Evolutionary conservation across 2,329 filamentous ascomycete genomes (phyloP).

Genomic region (Rutstroemia sydowiana): DNA sequence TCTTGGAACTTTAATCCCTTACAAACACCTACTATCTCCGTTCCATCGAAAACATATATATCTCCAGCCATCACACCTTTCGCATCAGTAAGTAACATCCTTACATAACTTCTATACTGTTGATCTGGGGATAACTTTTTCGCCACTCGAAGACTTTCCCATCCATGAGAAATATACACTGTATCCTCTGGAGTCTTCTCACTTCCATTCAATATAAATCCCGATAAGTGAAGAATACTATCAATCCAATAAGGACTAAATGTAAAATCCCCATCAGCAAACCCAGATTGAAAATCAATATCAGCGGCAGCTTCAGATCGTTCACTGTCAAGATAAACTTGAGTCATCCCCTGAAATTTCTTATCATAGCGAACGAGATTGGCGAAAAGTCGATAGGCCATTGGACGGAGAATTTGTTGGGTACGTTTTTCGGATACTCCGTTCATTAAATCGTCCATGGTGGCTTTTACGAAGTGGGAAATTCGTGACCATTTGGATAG

Average conservation of each 20-base stretch:
- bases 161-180: slow-evolving; percentile 52
- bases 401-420: slow-evolving; percentile 38
- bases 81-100: slow-evolving; percentile 33
- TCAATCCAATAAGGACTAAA: slow-evolving; percentile 51
- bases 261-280: slow-evolving; percentile 43
- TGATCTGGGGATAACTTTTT: slow-evolving; percentile 38
- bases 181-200: slow-evolving; percentile 40
- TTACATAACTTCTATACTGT: slow-evolving; percentile 47
- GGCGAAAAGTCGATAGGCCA: slow-evolving; percentile 65
- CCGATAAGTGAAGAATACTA: slow-evolving; percentile 48
- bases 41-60: slow-evolving; percentile 31
- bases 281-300: slow-evolving; percentile 39
- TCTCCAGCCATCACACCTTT: slow-evolving; percentile 23
- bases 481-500: not conserved
- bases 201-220: slow-evolving; percentile 51
- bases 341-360: slow-evolving; percentile 47
- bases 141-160: slow-evolving; percentile 43
- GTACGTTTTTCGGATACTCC: not conserved
- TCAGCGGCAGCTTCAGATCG: slow-evolving; percentile 37
- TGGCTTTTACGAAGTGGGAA: not conserved
- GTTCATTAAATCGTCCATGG: slow-evolving; percentile 48
- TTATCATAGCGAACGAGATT: slow-evolving; percentile 47
- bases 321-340: slow-evolving; percentile 45
- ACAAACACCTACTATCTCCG: slow-evolving; percentile 29
- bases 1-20: slow-evolving; percentile 20